Evolutionary conservation across 1,284 basidiomycete species (phyloP), one percentile per base, ranked within the genome.

Genomic region (Marasmius fiardii): DNA sequence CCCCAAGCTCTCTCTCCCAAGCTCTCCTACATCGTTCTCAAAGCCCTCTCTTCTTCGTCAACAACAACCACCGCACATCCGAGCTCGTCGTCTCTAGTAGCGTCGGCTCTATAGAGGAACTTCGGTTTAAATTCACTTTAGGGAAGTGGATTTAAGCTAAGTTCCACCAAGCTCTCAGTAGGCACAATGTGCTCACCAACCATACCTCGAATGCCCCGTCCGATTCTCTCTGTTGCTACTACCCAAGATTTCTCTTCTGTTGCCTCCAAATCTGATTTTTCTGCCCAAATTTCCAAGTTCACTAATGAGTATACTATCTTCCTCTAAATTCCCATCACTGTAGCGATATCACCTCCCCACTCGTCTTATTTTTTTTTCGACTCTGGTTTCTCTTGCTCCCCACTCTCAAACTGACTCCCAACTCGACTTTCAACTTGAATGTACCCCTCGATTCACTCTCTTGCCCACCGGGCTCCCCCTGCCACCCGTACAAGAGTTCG

Each of bases 381-480:
- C 52, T 49, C 58, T 57, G 31, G 50, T 23, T 55, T 56, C 51
- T 51, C 63, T 60, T 59, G 57, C 48, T 66, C 58, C 49, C 60
- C 55, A 34, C 53, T 57, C 58, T 59, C 28, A 31, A 31, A n/a
- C 10, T 10, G 28, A 43, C 57, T 66, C 62, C 63, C 59, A 26
- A 56, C 65, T 66, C 68, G 66, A 52, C 64, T 52, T 16, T 41
- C 39, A 16, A 41, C 39, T 64, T 66, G 72, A 60, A 81, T 88
- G 80, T 82, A 86, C 73, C 72, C 83, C 16, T 67, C 83, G 33
- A 71, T 79, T 18, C 83, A 88, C 58, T 76, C 82, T 14, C 71
- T 88, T 57, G 77, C 85, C 73, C 85, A 88, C 67, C 74, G 86
- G 74, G 85, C 84, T 44, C 81, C 83, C 50, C 80, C 82, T 64